A percentile compares a stretch with the other conserved stretches of the same genome.
Evolutionary conservation across 179 eudicot species (phyloP).

Genomic region (Corrigiola litoralis): DNA sequence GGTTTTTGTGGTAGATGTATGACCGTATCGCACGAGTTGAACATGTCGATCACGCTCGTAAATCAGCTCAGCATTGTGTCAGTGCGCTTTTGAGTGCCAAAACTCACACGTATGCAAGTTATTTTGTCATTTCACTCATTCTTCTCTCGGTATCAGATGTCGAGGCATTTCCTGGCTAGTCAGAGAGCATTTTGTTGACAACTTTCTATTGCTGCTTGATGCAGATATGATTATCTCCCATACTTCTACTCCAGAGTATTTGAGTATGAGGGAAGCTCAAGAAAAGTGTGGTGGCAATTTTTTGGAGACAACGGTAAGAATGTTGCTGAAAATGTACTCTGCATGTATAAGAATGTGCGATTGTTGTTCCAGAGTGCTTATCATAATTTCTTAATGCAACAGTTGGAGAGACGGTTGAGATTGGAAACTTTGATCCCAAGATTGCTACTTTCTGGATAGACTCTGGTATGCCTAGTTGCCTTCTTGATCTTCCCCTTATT

Average conservation of each 20-base stretch:
- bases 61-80: slow-evolving; percentile 81
- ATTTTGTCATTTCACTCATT: background rate
- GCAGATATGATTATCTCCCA: slow-evolving; percentile 75
- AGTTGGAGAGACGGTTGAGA: slow-evolving; percentile 89
- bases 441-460: slow-evolving; percentile 97
- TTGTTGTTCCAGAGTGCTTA: background rate
- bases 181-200: background rate
- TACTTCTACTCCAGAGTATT: slow-evolving; percentile 92
- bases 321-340: background rate
- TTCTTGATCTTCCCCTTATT: background rate
- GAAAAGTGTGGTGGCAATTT: slow-evolving; percentile 99
- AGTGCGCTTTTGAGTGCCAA: slow-evolving; percentile 57
- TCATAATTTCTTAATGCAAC: slow-evolving; percentile 21
- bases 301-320: slow-evolving; percentile 88
- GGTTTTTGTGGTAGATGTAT: slow-evolving; percentile 53
- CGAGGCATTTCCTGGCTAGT: background rate
- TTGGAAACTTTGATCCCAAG: slow-evolving; percentile 95
- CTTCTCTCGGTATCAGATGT: background rate
- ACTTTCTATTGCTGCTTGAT: slow-evolving; percentile 2
- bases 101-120: slow-evolving; percentile 49
- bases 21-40: slow-evolving; percentile 74
- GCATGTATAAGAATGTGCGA: background rate
- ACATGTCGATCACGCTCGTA: slow-evolving; percentile 95
- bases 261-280: slow-evolving; percentile 94
- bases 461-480: slow-evolving; percentile 43